Conservation (phyloP, 2,329 filamentous ascomycete species). For the Periglandula ipomoeae region DNA sequence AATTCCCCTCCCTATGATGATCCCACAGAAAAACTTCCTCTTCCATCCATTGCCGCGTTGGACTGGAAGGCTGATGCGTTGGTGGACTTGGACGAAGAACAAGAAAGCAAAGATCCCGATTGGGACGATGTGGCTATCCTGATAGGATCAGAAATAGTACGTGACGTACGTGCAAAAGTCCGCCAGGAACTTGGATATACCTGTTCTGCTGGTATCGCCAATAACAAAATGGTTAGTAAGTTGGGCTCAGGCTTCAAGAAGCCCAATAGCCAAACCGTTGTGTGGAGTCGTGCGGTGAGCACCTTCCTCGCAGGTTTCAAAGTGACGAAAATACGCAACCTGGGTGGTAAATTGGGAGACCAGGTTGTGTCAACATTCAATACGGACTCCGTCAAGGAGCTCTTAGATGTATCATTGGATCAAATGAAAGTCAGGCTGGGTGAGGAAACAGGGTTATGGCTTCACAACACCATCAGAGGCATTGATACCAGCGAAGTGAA, state of each 20-base stretch:
- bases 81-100: constrained; percentile 66
- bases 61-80: constrained; percentile 81
- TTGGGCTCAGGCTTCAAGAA: constrained; percentile 87
- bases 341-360: constrained; percentile 92
- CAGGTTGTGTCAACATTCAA: constrained; percentile 73
- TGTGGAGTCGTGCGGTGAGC: constrained; percentile 73
- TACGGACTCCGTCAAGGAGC: constrained; percentile 68
- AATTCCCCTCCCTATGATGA: constrained; percentile 63
- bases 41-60: constrained; percentile 58
- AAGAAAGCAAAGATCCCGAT: constrained; percentile 74
- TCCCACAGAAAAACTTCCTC: constrained; percentile 59
- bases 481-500: constrained; percentile 85
- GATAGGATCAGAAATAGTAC: constrained; percentile 82
- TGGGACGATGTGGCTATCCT: constrained; percentile 92
- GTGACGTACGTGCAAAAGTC: constrained; percentile 61
- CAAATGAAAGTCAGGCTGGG: constrained; percentile 71
- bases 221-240: constrained; percentile 94
- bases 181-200: constrained; percentile 71
- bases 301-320: constrained; percentile 79
- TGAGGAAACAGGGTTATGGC: constrained; percentile 77
- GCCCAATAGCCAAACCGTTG: constrained; percentile 88
- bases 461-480: constrained; percentile 77
- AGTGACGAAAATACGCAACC: constrained; percentile 86
- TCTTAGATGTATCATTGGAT: constrained; percentile 63
- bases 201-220: constrained; percentile 80